A percentile compares a stretch with the other conserved stretches of the same genome.
These are phyloP conservation scores for Myxozyma neotropica DNA, from an alignment of 805 yeast genomes.

Conservation along the genomic window DNA sequence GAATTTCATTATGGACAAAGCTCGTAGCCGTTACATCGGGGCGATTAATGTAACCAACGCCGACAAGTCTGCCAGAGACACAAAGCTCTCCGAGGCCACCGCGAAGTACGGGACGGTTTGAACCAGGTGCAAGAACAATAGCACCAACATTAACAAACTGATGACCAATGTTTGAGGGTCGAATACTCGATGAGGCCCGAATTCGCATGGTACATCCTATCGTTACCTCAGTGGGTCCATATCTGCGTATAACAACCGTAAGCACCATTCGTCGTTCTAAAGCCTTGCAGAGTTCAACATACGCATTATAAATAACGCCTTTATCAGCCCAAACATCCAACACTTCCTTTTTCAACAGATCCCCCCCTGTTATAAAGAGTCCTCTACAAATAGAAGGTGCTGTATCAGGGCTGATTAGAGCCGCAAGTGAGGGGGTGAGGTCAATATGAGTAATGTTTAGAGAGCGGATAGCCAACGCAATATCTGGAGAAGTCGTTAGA, in stretches of 20 bases:
- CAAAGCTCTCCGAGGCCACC: constrained; percentile 41
- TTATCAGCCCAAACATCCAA: constrained; percentile 37
- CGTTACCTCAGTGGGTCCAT: constrained; percentile 39
- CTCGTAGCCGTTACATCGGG: constrained; percentile 33
- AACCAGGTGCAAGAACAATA: constrained; percentile 22
- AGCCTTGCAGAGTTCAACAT: background rate
- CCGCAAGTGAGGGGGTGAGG: constrained; percentile 55
- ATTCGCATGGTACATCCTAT: constrained; percentile 37
- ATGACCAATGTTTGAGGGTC: constrained; percentile 36
- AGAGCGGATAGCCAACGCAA: constrained; percentile 22
- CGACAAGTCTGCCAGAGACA: constrained; percentile 40
- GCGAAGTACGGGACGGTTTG: constrained; percentile 30
- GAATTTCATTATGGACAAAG: constrained; percentile 18
- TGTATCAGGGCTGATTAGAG: constrained; percentile 78
- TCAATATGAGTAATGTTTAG: constrained; percentile 36
- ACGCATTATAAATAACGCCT: constrained; percentile 36
- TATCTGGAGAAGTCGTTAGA: constrained; percentile 16
- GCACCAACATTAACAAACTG: constrained; percentile 37
- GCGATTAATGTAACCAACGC: constrained; percentile 37
- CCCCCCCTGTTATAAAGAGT: constrained; percentile 39
- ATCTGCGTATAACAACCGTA: constrained; percentile 1
- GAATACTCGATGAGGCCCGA: constrained; percentile 30
- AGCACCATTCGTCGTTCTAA: background rate
- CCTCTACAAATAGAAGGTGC: constrained; percentile 34
- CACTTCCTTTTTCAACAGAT: constrained; percentile 35